phyloP scores from a whole-genome alignment of 305 asterid genomes.

The Fraxinus sp. region DNA sequence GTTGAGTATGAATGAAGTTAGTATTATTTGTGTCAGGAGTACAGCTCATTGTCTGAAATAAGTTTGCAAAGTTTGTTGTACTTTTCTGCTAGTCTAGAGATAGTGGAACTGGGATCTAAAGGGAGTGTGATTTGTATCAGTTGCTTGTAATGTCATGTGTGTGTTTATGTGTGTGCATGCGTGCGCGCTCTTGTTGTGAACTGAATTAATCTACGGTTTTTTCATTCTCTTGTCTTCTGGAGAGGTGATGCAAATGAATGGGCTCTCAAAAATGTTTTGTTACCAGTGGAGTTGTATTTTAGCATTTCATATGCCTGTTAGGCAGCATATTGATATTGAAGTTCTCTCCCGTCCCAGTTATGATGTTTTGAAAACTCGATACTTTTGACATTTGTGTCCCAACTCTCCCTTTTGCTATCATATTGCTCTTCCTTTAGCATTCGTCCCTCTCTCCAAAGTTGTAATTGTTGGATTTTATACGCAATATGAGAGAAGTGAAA shows the following conservation, averaged over 20 bases:
- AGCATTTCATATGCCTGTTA: background rate
- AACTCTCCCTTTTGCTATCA: background rate
- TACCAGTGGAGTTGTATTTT: background rate
- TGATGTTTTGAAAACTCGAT: background rate
- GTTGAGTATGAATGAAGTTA: background rate
- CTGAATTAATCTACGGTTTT: background rate
- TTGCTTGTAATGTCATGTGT: background rate
- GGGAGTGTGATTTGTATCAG: slow-evolving; percentile 7
- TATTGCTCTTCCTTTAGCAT: background rate
- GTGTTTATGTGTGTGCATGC: background rate
- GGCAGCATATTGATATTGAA: background rate
- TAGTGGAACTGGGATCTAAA: background rate
- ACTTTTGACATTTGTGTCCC: background rate
- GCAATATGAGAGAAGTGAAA: too few species aligned
- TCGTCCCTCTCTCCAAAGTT: background rate
- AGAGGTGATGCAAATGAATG: background rate
- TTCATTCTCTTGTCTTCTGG: background rate
- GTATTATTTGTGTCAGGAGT: background rate
- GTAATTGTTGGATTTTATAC: too few species aligned
- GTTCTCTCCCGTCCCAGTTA: background rate
- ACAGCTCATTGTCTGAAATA: background rate
- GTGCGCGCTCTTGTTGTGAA: background rate
- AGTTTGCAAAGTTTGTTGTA: background rate
- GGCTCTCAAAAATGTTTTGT: background rate
- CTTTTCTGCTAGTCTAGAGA: background rate